Evolutionary conservation across 257 asterid species (phyloP), one percentile per base, ranked within the genome.

Genomic region (Paraleonurus japonicus): DNA sequence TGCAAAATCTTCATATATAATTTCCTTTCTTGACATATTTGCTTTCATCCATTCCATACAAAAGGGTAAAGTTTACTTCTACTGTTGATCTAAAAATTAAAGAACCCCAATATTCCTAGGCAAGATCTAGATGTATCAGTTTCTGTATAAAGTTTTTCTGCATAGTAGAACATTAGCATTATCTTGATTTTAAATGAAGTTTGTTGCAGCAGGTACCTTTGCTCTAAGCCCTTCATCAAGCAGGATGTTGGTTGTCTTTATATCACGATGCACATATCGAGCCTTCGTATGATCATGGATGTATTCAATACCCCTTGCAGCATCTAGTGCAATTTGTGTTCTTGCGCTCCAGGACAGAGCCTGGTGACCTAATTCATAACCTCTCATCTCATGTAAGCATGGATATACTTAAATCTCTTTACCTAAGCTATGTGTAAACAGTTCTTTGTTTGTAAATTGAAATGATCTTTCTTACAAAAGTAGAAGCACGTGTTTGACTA

Each of bases 251-350:
- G 88, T 82, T 19, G 96, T 85, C 78, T 92, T 92, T 70, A 92
- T 92, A 73, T 92, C 96, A 35, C 97, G 95, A 47, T 92, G 96
- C 43, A 92, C 96, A 4, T 87, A 92, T 53, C 80, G 83, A 17
- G 92, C 65, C 75, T 89, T 89, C 9, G 96, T 92, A 79, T 87
- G 95, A 69, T 92, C 97, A 32, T 92, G 97, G 65, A 92, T 92
- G 81, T 92, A 92, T 22, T 92, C 97, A 19, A 92, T 86, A 2
- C 96, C 97, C 74, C 85, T 85, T 30, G 96, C 95, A 66, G 93
- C 83, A 80, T 92, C 94, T 41, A 86, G 69, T 43, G 95, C 94
- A 70, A 92, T 64, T 70, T 92, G 96, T 50, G 87, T 80, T 81
- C 97, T 87, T 72, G 95, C 90, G 45, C 79, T 85, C 97, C 97